Evolutionary conservation across 2,329 filamentous ascomycete species (phyloP).

Genomic region (Calonectria pauciramosa): DNA sequence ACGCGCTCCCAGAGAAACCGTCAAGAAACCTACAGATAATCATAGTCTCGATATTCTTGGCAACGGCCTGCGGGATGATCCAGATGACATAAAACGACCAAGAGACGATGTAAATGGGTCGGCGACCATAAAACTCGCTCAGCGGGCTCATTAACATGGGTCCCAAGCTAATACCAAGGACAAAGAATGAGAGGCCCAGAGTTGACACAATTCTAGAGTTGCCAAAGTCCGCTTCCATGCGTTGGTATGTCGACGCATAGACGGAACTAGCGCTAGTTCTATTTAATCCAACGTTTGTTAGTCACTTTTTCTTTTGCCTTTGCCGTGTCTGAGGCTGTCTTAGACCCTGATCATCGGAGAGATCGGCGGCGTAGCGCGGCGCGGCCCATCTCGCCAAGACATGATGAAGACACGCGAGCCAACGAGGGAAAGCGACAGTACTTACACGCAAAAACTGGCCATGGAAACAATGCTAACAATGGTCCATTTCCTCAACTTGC

Average conservation of each 20-base stretch:
- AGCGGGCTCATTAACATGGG: conserved; percentile 75
- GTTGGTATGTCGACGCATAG: conserved; percentile 85
- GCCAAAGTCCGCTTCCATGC: conserved; percentile 82
- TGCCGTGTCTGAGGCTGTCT: background rate
- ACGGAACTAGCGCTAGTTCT: conserved; percentile 90
- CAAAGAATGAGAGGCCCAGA: conserved; percentile 85
- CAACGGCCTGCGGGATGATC: conserved; percentile 85
- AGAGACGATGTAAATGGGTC: conserved; percentile 83
- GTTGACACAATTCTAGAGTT: conserved; percentile 80
- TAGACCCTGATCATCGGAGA: background rate
- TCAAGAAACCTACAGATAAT: conserved; percentile 83
- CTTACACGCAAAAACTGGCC: conserved; percentile 87
- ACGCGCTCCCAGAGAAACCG: conserved; percentile 78
- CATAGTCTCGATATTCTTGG: conserved; percentile 85
- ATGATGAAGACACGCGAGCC: conserved; percentile 12
- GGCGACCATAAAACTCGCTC: conserved; percentile 85
- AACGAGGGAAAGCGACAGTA: conserved; percentile 43
- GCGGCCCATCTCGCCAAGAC: background rate
- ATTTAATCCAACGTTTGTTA: conserved; percentile 11
- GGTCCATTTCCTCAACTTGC: conserved; percentile 78
- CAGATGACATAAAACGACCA: conserved; percentile 84
- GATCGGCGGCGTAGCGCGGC: conserved; percentile 2
- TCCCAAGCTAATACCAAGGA: conserved; percentile 78
- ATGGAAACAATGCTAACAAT: conserved; percentile 81
- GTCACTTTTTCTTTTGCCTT: background rate